Conservation (phyloP, 2,329 filamentous ascomycete species). For the Sclerotinia spermophila region DNA sequence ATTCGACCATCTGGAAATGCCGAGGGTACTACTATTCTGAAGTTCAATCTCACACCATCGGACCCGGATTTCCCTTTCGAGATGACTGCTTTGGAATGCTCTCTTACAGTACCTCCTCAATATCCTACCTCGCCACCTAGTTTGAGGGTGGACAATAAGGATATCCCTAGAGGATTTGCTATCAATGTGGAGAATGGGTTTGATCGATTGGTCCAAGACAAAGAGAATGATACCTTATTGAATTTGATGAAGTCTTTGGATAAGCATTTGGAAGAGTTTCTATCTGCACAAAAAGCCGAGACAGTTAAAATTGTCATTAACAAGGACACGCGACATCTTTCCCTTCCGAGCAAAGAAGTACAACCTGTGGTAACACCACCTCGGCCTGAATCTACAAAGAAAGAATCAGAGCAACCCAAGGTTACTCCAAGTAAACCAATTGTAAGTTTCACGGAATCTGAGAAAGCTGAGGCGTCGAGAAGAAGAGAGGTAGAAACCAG, state of each 20-base stretch:
- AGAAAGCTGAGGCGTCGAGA: constrained; percentile 60
- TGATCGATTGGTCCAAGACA: constrained; percentile 56
- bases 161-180: constrained; percentile 68
- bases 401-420: constrained; percentile 12
- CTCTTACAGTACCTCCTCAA: constrained; percentile 58
- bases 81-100: constrained; percentile 63
- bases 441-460: constrained; percentile 50
- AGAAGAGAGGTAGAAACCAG: constrained; percentile 63
- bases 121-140: constrained; percentile 59
- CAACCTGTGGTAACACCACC: constrained; percentile 21
- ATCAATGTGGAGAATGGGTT: constrained; percentile 76
- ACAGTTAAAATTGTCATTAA: constrained; percentile 59
- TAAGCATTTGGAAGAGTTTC: constrained; percentile 64
- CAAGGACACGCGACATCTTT: constrained; percentile 37
- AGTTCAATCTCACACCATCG: constrained; percentile 66
- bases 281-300: constrained; percentile 67
- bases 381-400: constrained; percentile 10
- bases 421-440: constrained; percentile 22
- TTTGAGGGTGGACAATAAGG: constrained; percentile 63
- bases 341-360: constrained; percentile 29
- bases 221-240: constrained; percentile 57
- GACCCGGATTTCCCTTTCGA: constrained; percentile 85
- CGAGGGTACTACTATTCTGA: constrained; percentile 46
- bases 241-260: constrained; percentile 67
- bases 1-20: constrained; percentile 27